phyloP scores from a whole-genome alignment of 768 basidiomycete species.

The Psilocybe cyanescens region DNA sequence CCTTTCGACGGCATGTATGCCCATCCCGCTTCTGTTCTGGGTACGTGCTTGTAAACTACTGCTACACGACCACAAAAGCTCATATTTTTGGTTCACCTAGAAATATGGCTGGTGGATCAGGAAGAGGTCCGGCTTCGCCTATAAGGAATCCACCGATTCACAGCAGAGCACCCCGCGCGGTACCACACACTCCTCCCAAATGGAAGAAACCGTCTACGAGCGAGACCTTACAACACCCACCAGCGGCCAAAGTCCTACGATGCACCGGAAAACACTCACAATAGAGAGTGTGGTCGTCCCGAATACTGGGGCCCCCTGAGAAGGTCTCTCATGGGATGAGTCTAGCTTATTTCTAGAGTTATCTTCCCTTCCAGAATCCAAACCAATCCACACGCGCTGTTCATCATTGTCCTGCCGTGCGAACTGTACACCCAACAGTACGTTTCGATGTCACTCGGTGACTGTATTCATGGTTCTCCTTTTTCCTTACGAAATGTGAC shows the following conservation, averaged over 20 bases:
- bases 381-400: background rate
- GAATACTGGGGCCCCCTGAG: background rate
- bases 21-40: conserved; percentile 60
- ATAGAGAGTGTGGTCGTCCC: conserved; percentile 15
- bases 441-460: background rate
- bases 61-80: too few species aligned
- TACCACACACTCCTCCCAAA: conserved; percentile 22
- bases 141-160: conserved; percentile 33
- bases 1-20: conserved; percentile 52
- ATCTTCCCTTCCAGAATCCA: background rate
- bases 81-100: conserved; percentile 27
- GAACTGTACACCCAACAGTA: background rate
- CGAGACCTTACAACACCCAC: conserved; percentile 17
- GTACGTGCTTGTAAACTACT: conserved; percentile 34
- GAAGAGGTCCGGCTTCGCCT: conserved; percentile 47
- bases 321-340: background rate
- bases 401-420: background rate
- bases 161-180: conserved; percentile 12
- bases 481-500: background rate
- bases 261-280: conserved; percentile 19
- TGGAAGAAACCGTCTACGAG: conserved; percentile 24
- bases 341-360: background rate
- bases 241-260: conserved; percentile 1
- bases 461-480: background rate
- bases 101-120: conserved; percentile 55